These are phyloP conservation scores for Clarireedia hainanense DNA, from an alignment of 2,329 filamentous ascomycete genomes.

Conservation along the genomic window DNA sequence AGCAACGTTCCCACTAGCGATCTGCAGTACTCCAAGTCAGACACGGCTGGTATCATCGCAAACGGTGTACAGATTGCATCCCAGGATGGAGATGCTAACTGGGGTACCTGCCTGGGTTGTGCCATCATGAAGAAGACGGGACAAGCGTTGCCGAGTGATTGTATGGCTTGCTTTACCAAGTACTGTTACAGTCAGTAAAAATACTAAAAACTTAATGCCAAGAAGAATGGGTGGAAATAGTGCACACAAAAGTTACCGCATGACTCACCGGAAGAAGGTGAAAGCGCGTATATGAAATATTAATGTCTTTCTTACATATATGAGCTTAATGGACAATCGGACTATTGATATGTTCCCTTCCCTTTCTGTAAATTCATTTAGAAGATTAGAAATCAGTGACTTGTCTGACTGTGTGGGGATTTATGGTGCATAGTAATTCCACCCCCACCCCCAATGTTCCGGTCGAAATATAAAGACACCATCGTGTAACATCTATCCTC, in stretches of 20 bases:
- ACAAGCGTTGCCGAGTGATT: conserved; percentile 27
- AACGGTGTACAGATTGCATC: conserved; percentile 34
- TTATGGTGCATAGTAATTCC: neutral
- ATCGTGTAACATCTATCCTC: neutral
- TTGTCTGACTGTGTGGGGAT: too few species aligned
- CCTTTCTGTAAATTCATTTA: too few species aligned
- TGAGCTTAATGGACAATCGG: too few species aligned
- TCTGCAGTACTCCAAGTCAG: conserved; percentile 30
- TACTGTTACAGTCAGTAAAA: conserved; percentile 29
- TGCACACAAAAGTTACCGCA: neutral
- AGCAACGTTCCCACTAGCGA: conserved; percentile 28
- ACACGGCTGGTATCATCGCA: conserved; percentile 33
- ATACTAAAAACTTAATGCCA: too few species aligned
- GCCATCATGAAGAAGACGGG: conserved; percentile 32
- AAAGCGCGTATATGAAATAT: too few species aligned
- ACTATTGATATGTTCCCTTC: too few species aligned
- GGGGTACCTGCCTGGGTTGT: conserved; percentile 36
- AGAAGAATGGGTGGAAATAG: neutral
- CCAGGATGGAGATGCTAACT: conserved; percentile 28
- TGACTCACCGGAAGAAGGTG: too few species aligned
- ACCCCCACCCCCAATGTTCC: neutral
- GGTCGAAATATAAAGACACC: too few species aligned
- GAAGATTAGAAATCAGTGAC: too few species aligned
- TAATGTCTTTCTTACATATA: too few species aligned
- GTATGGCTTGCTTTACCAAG: conserved; percentile 33